Conservation (phyloP, 2,329 filamentous ascomycete species). For the Neofusicoccum cordaticola region DNA sequence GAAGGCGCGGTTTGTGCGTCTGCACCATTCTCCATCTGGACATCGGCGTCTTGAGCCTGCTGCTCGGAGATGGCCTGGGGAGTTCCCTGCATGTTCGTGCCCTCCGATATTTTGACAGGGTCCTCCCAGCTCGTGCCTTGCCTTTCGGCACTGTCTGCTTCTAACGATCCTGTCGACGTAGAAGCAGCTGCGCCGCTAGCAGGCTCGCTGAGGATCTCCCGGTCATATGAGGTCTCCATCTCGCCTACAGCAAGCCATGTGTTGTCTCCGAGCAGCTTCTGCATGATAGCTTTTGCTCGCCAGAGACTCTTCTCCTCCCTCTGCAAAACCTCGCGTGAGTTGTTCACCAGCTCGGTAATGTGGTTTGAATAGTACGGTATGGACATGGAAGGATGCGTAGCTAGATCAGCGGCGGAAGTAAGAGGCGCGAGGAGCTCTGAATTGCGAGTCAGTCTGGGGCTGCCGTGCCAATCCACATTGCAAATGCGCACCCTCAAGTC, state of each 20-base stretch:
- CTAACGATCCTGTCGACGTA: neutral
- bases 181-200: neutral
- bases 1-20: neutral
- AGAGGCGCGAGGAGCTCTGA: slow-evolving; percentile 72
- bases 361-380: slow-evolving; percentile 72
- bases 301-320: slow-evolving; percentile 72
- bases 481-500: slow-evolving; percentile 59
- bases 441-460: slow-evolving; percentile 25
- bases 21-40: slow-evolving; percentile 7
- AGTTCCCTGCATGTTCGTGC: neutral
- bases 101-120: neutral
- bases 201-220: slow-evolving; percentile 39
- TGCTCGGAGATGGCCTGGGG: neutral
- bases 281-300: slow-evolving; percentile 71
- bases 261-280: slow-evolving; percentile 71
- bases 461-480: neutral
- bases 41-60: neutral
- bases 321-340: slow-evolving; percentile 69
- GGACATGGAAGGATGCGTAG: slow-evolving; percentile 71
- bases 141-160: neutral
- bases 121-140: slow-evolving; percentile 12
- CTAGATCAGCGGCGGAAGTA: slow-evolving; percentile 70
- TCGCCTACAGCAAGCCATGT: slow-evolving; percentile 59
- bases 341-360: slow-evolving; percentile 66
- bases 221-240: slow-evolving; percentile 52